Percentiles rank a stretch among this genome's conserved stretches.
phyloP scores from a whole-genome alignment of 345 rosid species.

The Murraya koenigii region DNA sequence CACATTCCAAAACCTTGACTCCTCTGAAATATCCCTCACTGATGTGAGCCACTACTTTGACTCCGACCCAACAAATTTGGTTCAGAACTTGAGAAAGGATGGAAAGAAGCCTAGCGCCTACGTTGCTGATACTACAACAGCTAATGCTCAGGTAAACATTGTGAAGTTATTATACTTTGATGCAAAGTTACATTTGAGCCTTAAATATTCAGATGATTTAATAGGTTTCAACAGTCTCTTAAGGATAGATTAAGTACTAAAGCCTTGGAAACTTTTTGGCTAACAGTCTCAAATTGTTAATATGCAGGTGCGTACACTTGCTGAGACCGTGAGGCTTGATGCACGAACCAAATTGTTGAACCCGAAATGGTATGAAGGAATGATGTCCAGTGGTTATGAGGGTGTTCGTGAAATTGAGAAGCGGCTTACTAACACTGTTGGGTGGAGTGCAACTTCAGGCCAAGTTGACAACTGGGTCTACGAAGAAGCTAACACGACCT shows the following conservation, averaged over 20 bases:
- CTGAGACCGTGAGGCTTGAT: conserved; percentile 89
- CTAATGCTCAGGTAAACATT: conserved; percentile 82
- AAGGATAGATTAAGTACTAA: background rate
- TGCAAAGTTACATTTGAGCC: background rate
- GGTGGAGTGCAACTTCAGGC: conserved; percentile 99
- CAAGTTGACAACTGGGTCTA: conserved; percentile 99
- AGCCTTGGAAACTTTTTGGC: background rate
- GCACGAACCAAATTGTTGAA: conserved; percentile 91
- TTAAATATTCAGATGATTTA: background rate
- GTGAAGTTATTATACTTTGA: background rate
- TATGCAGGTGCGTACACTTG: conserved; percentile 73
- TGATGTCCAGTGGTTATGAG: conserved; percentile 94
- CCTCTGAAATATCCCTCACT: conserved; percentile 92
- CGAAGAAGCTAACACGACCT: conserved; percentile 93
- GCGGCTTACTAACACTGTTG: conserved; percentile 89
- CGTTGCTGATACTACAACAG: conserved; percentile 95
- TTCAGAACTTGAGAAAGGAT: conserved; percentile 88
- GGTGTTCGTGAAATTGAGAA: conserved; percentile 98
- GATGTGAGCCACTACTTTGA: conserved; percentile 99
- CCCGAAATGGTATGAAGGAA: conserved; percentile 99
- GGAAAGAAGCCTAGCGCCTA: conserved; percentile 90
- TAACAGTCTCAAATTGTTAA: conserved; percentile 13
- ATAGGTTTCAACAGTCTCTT: background rate
- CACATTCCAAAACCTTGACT: conserved; percentile 96
- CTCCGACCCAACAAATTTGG: conserved; percentile 93